phyloP scores from a whole-genome alignment of 768 basidiomycete species.

The Boletus reticuloceps region DNA sequence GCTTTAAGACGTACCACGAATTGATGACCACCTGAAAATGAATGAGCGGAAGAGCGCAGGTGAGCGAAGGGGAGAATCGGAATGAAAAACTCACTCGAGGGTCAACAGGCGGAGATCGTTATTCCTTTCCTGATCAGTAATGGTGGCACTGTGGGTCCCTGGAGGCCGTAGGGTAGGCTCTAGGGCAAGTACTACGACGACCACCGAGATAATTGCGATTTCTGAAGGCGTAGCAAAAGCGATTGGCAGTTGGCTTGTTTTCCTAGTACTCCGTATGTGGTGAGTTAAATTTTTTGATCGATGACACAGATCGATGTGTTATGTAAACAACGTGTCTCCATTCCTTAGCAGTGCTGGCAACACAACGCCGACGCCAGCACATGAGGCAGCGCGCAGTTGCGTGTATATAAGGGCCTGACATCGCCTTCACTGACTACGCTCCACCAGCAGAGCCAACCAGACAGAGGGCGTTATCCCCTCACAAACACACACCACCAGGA shows the following conservation, averaged over 20 bases:
- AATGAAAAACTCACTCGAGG: constrained; percentile 56
- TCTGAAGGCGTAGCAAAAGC: constrained; percentile 19
- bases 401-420: constrained; percentile 17
- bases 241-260: constrained; percentile 17
- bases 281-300: constrained; percentile 20
- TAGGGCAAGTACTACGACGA: constrained; percentile 21
- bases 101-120: constrained; percentile 79
- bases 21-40: constrained; percentile 66
- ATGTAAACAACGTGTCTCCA: constrained; percentile 19
- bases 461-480: constrained; percentile 17
- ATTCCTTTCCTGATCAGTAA: constrained; percentile 77
- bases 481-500: background rate
- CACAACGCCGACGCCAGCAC: constrained; percentile 5
- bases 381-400: constrained; percentile 9
- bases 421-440: constrained; percentile 14
- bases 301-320: constrained; percentile 12
- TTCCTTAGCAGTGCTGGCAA: no score
- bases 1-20: constrained; percentile 56
- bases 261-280: background rate
- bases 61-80: constrained; percentile 12
- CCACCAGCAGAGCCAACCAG: constrained; percentile 10
- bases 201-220: constrained; percentile 15
- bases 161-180: constrained; percentile 35
- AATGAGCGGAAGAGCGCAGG: constrained; percentile 16
- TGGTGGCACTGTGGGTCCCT: constrained; percentile 47